These are phyloP conservation scores for Penicillium cinerascens DNA, from an alignment of 495 filamentous ascomycete species.

Conservation along the genomic window DNA sequence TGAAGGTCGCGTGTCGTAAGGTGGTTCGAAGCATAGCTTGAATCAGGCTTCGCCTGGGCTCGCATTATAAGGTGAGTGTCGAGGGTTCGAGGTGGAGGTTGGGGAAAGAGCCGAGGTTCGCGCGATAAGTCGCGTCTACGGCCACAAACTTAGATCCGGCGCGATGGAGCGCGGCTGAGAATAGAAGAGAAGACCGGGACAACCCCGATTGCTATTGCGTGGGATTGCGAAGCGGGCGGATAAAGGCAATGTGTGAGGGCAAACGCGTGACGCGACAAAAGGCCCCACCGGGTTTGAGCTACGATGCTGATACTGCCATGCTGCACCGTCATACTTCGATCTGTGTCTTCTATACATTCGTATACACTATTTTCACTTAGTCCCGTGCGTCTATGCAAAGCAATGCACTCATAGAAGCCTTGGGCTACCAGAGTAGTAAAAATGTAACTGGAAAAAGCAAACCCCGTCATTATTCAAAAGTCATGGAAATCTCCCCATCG, in stretches of 20 bases:
- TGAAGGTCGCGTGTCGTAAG: conserved; percentile 12
- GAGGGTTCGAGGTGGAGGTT: conserved; percentile 3
- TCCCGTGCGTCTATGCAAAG: conserved; percentile 9
- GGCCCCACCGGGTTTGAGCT: conserved; percentile 1
- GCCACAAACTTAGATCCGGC: neutral
- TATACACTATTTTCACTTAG: conserved; percentile 8
- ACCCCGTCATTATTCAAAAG: conserved; percentile 47
- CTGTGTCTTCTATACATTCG: conserved; percentile 9
- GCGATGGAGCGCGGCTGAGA: too few relatives aligned
- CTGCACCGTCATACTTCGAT: too few relatives aligned
- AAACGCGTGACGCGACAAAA: conserved; percentile 8
- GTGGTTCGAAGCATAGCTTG: conserved; percentile 22
- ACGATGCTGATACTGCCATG: neutral
- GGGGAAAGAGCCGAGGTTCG: neutral
- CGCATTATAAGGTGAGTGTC: conserved; percentile 15
- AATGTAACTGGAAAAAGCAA: conserved; percentile 10
- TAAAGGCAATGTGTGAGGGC: conserved; percentile 3
- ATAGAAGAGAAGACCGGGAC: neutral
- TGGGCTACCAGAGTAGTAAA: neutral
- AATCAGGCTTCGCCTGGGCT: conserved; percentile 14
- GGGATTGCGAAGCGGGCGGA: neutral
- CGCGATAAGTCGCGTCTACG: conserved; percentile 3
- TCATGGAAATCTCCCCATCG: conserved; percentile 55
- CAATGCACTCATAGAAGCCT: conserved; percentile 11
- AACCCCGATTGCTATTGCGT: neutral